A percentile compares a stretch with the other conserved stretches of the same genome.
Conservation (phyloP, 2,329 filamentous ascomycete species). For the Stachybotrys echinatus region DNA sequence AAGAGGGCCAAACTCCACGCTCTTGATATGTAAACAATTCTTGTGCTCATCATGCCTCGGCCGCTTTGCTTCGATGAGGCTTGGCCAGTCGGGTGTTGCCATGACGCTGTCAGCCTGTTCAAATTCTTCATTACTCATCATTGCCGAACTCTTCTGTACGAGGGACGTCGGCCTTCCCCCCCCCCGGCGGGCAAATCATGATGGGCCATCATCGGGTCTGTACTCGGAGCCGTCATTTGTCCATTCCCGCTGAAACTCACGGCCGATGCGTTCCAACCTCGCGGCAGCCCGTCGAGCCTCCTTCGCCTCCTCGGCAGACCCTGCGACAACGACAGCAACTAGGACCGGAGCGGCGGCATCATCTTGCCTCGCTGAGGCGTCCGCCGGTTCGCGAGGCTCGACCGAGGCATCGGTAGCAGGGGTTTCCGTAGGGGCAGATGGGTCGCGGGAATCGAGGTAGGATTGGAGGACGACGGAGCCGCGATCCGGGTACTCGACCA, state of each 20-base stretch:
- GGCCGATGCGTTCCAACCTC: slow-evolving; percentile 48
- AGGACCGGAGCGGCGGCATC: slow-evolving; percentile 42
- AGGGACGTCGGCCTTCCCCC: no score
- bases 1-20: background rate
- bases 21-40: background rate
- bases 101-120: no score
- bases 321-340: slow-evolving; percentile 49
- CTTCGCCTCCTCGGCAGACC: slow-evolving; percentile 36
- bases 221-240: slow-evolving; percentile 14
- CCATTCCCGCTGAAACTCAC: slow-evolving; percentile 52
- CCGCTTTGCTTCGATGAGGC: background rate
- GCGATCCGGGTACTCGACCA: slow-evolving; percentile 48
- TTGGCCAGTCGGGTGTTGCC: no score
- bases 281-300: slow-evolving; percentile 49
- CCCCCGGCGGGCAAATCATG: no score
- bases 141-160: no score
- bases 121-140: no score
- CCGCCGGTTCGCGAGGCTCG: slow-evolving; percentile 6
- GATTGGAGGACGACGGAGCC: slow-evolving; percentile 38
- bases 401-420: background rate
- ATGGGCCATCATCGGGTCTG: background rate
- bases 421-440: slow-evolving; percentile 3
- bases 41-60: background rate
- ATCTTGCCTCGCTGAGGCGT: slow-evolving; percentile 8
- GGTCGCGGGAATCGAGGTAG: slow-evolving; percentile 36